A percentile compares a stretch with the other conserved stretches of the same genome.
These are phyloP conservation scores for Aspergillus chevalieri DNA, from an alignment of 2,329 filamentous ascomycete genomes.

Conservation along the genomic window DNA sequence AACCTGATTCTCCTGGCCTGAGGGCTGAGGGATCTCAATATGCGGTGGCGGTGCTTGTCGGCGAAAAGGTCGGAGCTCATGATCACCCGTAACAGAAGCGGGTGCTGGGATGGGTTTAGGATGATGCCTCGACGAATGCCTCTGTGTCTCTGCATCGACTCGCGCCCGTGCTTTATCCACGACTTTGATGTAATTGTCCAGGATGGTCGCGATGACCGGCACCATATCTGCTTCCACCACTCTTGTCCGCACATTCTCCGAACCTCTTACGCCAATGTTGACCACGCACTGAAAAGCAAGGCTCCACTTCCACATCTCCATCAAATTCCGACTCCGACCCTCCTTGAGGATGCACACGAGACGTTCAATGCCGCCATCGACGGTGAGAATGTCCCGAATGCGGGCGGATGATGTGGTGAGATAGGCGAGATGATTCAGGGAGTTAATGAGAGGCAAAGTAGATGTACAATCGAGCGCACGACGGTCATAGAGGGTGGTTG, in stretches of 20 bases:
- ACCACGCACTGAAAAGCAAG: constrained; percentile 98
- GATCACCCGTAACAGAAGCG: constrained; percentile 41
- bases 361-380: constrained; percentile 96
- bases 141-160: constrained; percentile 70
- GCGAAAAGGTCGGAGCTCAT: constrained; percentile 56
- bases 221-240: constrained; percentile 99
- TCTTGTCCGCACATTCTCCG: constrained; percentile 85
- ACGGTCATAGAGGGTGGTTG: constrained; percentile 94
- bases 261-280: constrained; percentile 94
- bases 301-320: constrained; percentile 99
- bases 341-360: constrained; percentile 97
- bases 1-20: constrained; percentile 43
- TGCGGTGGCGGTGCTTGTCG: constrained; percentile 77
- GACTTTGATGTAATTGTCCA: constrained; percentile 97
- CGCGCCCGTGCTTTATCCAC: constrained; percentile 86
- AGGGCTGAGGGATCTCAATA: constrained; percentile 66
- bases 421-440: constrained; percentile 95
- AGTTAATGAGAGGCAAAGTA: constrained; percentile 95
- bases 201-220: constrained; percentile 93
- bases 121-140: constrained; percentile 27
- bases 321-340: constrained; percentile 93
- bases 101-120: constrained; percentile 23
- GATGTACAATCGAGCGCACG: constrained; percentile 97
- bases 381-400: constrained; percentile 93
- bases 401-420: constrained; percentile 95